Evolutionary conservation across 805 yeast species (phyloP).

Genomic region (Nadsonia fulvescens): DNA sequence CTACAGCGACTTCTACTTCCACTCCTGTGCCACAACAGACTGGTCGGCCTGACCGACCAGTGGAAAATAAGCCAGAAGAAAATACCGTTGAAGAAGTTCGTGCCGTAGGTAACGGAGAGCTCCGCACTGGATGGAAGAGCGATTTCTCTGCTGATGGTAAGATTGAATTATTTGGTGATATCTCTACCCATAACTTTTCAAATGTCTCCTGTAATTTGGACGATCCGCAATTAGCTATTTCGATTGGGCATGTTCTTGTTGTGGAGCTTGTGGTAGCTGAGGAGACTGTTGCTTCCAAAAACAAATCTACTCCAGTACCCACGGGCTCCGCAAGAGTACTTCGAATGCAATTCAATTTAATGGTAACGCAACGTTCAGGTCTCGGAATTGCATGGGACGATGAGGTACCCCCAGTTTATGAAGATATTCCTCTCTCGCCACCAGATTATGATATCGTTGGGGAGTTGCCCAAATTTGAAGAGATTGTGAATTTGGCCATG

Average conservation of each 20-base stretch:
- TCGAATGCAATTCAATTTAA: constrained; percentile 83
- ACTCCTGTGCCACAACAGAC: constrained; percentile 2
- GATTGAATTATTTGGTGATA: constrained; percentile 36
- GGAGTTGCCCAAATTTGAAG: constrained; percentile 14
- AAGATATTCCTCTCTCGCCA: constrained; percentile 72
- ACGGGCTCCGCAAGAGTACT: constrained; percentile 92
- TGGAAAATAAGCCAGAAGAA: constrained; percentile 6
- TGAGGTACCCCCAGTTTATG: constrained; percentile 95
- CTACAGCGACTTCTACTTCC: constrained; percentile 9
- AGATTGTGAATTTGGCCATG: no score
- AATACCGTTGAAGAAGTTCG: constrained; percentile 42
- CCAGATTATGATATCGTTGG: constrained; percentile 45
- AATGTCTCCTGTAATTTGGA: constrained; percentile 64
- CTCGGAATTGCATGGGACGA: constrained; percentile 97
- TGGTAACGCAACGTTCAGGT: constrained; percentile 78
- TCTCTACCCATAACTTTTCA: constrained; percentile 18
- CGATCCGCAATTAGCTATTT: constrained; percentile 65
- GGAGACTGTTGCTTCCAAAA: constrained; percentile 26
- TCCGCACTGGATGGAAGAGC: constrained; percentile 88
- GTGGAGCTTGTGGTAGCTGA: constrained; percentile 92
- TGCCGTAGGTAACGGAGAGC: constrained; percentile 58
- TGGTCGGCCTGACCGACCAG: constrained; percentile 2
- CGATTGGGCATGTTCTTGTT: constrained; percentile 56
- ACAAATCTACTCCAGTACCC: constrained; percentile 18
- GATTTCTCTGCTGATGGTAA: constrained; percentile 67